Conservation (phyloP, 2,329 filamentous ascomycete genomes). For the Trichoderma sp. region DNA sequence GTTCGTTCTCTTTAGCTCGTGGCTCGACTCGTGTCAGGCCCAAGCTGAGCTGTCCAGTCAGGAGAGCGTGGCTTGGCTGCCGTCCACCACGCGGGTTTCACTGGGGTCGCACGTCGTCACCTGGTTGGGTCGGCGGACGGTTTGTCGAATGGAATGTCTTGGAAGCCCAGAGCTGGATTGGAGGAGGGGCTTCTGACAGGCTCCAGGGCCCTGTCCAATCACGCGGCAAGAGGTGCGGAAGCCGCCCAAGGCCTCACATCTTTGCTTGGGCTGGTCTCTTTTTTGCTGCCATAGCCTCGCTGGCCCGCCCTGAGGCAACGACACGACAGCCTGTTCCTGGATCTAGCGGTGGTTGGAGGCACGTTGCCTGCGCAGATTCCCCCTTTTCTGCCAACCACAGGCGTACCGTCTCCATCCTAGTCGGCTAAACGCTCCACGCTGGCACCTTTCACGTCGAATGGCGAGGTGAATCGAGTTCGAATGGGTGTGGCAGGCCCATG, state of each 20-base stretch:
- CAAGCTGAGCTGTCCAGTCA: slow-evolving; percentile 15
- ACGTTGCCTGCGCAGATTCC: slow-evolving; percentile 6
- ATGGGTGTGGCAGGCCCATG: slow-evolving; percentile 10
- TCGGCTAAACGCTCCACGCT: slow-evolving; percentile 11
- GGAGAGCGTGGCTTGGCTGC: slow-evolving; percentile 22
- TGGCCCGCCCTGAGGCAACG: slow-evolving; percentile 18
- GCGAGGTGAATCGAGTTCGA: neutral
- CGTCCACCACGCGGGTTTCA: slow-evolving; percentile 20
- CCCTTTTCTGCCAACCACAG: slow-evolving; percentile 13
- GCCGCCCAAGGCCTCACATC: neutral
- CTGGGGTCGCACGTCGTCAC: slow-evolving; percentile 17
- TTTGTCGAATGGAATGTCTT: slow-evolving; percentile 24
- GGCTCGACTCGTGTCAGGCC: neutral
- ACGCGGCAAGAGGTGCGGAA: slow-evolving; percentile 1
- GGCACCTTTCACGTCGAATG: slow-evolving; percentile 4
- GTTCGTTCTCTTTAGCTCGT: neutral
- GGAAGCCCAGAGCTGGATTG: slow-evolving; percentile 14
- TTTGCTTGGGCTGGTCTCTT: neutral
- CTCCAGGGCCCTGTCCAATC: slow-evolving; percentile 23
- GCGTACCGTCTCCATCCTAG: neutral
- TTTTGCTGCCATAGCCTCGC: slow-evolving; percentile 15
- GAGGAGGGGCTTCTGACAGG: slow-evolving; percentile 25
- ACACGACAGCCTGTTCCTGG: slow-evolving; percentile 22
- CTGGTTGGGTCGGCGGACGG: slow-evolving; percentile 23
- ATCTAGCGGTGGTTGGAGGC: slow-evolving; percentile 7